Conservation (phyloP, 768 basidiomycete species). For the Phlebiopsis flavidoalba region DNA sequence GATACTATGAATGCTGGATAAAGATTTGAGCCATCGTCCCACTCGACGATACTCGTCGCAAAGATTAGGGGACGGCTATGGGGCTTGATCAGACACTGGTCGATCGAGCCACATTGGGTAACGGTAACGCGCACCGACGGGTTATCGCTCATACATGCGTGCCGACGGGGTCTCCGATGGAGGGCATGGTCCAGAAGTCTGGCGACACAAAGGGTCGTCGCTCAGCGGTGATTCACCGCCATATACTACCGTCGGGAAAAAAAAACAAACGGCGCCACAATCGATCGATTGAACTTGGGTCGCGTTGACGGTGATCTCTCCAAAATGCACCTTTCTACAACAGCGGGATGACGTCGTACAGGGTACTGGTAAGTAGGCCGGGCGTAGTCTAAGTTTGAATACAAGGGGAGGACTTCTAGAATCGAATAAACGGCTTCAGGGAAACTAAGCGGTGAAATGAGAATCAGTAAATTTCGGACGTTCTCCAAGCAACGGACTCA, state of each 20-base stretch:
- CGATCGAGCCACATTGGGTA: too few relatives aligned
- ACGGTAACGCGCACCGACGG: neutral
- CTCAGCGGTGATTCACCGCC: too few relatives aligned
- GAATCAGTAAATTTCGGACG: too few relatives aligned
- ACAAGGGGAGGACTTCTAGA: neutral
- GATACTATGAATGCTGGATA: neutral
- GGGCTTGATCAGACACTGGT: neutral
- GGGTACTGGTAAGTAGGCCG: neutral
- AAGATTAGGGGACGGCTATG: neutral
- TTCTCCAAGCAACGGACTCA: too few relatives aligned
- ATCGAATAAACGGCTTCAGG: neutral
- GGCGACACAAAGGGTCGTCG: too few relatives aligned
- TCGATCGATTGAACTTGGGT: neutral
- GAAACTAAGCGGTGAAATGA: neutral
- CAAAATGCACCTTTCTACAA: neutral
- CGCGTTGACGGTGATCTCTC: neutral
- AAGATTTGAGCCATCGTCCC: neutral
- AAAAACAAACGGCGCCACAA: neutral
- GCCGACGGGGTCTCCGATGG: neutral
- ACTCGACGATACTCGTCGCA: neutral
- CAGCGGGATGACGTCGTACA: neutral
- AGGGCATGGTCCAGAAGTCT: neutral
- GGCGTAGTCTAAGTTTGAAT: neutral
- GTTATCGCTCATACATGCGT: neutral
- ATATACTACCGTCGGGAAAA: too few relatives aligned